These are phyloP conservation scores for Paraphoma chrysanthemicola DNA, from an alignment of 2,329 filamentous ascomycete species.

Conservation along the genomic window DNA sequence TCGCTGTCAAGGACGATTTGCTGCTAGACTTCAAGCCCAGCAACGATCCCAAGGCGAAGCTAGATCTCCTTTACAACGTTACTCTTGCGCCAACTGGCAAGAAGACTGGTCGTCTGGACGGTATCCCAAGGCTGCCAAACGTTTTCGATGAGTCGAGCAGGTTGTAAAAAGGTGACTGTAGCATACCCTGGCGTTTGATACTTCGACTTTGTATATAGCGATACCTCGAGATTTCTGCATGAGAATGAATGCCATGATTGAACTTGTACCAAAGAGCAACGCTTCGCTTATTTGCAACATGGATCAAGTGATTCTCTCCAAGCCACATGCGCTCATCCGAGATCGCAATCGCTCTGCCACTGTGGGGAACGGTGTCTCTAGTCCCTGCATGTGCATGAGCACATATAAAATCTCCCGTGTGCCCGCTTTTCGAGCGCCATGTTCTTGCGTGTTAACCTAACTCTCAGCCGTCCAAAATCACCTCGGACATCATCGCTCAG, in stretches of 20 bases:
- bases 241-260: not conserved
- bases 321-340: not conserved
- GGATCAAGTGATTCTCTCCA: not conserved
- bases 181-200: constrained; percentile 12
- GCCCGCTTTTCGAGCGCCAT: not conserved
- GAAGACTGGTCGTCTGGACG: constrained; percentile 39
- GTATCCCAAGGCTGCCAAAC: constrained; percentile 40
- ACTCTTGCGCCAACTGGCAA: constrained; percentile 55
- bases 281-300: not conserved
- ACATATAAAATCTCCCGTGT: constrained; percentile 6
- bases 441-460: not conserved
- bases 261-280: not conserved
- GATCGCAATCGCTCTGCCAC: not conserved
- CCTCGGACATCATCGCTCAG: not conserved
- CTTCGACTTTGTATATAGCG: constrained; percentile 21
- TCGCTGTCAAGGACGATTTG: constrained; percentile 67
- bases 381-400: constrained; percentile 3
- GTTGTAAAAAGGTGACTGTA: constrained; percentile 21
- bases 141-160: constrained; percentile 31
- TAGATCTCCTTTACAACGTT: constrained; percentile 70
- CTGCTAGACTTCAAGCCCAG: constrained; percentile 64
- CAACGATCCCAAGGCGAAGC: constrained; percentile 59
- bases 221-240: not conserved
- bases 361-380: not conserved
- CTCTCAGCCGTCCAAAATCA: not conserved